Base-by-base conservation (phyloP, 2,329 filamentous ascomycete genomes). In the Fusarium sp. region DNA sequence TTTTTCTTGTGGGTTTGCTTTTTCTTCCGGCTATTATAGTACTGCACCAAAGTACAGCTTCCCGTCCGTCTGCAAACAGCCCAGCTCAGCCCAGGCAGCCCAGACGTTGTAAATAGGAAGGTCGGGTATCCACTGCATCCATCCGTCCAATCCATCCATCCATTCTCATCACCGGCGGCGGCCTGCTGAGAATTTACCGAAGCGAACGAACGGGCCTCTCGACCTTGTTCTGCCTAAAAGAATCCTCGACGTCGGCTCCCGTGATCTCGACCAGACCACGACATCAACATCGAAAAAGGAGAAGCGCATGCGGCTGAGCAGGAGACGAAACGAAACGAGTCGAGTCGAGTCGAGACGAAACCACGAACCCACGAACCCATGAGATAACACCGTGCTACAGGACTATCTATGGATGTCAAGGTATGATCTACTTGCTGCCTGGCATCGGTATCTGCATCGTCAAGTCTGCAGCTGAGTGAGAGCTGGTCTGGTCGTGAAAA, bases 171-270 rank as follows among this genome's bases (percentile, higher is more conserved):
- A 57, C 49, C 42, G 48, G 39, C 24, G 19, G 19, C 25, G 32
- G 38, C 32, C 40, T 56, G 24, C 52, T 51, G 55, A 62, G 59
- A 65, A 68, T 68, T 70, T 70, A 65, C 64, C 62, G 56, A 61
- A 69, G 48, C 52, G 57, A 65, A 62, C 59, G 62, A 48, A 54
- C 62, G 50, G 54, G 46, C 56, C 56, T 52, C 64, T 60, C 50
- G 31, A 53, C 43, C 61, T 59, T 64, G 62, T 70, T 70, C 67
- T 70, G 67, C 67, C 67, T 69, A 69, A 67, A 66, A 40, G 44
- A 66, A 62, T 40, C 36, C 36, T 60, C 54, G 48, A 65, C 57
- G 57, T 54, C 62, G 59, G 50, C 54, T 57, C 45, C 67, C 65
- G 68, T 54, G 35, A 63, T 46, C 59, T 54, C 64, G 63, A 46